A percentile compares a stretch with the other conserved stretches of the same genome.
These are phyloP conservation scores for Alternaria gansuensis DNA, from an alignment of 2,329 filamentous ascomycete genomes.

Conservation along the genomic window DNA sequence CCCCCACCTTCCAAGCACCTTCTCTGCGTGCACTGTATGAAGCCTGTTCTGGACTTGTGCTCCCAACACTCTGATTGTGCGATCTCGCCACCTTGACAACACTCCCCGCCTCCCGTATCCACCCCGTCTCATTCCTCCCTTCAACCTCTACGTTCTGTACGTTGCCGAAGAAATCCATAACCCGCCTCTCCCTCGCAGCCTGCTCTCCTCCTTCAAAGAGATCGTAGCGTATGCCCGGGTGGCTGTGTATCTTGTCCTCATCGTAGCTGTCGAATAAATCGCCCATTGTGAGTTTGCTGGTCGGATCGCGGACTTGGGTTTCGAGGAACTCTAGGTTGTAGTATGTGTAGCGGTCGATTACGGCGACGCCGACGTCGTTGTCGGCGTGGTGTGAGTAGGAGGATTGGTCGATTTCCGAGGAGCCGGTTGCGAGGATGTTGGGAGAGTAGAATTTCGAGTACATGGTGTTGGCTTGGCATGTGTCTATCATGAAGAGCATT, in stretches of 20 bases:
- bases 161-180: conserved; percentile 98
- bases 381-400: conserved; percentile 98
- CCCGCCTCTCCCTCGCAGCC: conserved; percentile 77
- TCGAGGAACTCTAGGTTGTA: conserved; percentile 98
- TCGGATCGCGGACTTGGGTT: conserved; percentile 83
- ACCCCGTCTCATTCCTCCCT: conserved; percentile 54
- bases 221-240: conserved; percentile 92
- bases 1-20: conserved; percentile 48
- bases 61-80: conserved; percentile 45
- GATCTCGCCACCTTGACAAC: conserved; percentile 64
- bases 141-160: conserved; percentile 96
- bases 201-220: conserved; percentile 87
- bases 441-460: conserved; percentile 98
- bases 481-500: conserved; percentile 99
- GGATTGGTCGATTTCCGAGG: conserved; percentile 92
- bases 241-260: conserved; percentile 90
- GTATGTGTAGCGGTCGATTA: conserved; percentile 98
- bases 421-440: conserved; percentile 98
- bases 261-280: conserved; percentile 97
- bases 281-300: conserved; percentile 87
- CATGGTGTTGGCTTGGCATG: conserved; percentile 99
- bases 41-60: conserved; percentile 31
- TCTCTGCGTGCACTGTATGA: conserved; percentile 37
- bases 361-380: conserved; percentile 95
- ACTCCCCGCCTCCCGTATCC: conserved; percentile 77